phyloP scores from a whole-genome alignment of 2,329 filamentous ascomycete species.

The Sphaerostilbella broomeana region DNA sequence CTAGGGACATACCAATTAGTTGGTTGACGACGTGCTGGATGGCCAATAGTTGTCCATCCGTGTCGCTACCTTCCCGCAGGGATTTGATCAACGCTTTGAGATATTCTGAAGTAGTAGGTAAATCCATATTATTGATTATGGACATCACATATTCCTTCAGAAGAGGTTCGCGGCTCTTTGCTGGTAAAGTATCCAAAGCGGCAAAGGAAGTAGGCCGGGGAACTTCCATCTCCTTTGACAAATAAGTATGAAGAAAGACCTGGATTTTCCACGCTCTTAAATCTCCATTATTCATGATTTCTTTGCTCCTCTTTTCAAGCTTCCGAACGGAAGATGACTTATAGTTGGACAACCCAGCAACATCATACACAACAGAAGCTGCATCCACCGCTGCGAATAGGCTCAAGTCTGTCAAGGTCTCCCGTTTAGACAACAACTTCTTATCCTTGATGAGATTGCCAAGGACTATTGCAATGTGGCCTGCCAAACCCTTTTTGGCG shows the following conservation, averaged over 20 bases:
- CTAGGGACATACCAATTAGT: constrained; percentile 29
- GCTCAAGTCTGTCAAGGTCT: constrained; percentile 19
- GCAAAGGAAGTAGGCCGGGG: constrained; percentile 30
- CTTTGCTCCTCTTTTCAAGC: constrained; percentile 29
- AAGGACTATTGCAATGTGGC: constrained; percentile 21
- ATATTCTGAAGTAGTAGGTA: constrained; percentile 30
- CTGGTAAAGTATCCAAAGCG: constrained; percentile 23
- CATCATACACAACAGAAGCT: constrained; percentile 18
- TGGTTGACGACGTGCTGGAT: constrained; percentile 36
- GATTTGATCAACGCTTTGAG: constrained; percentile 31
- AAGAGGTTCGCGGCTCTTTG: constrained; percentile 25
- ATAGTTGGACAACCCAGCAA: constrained; percentile 19
- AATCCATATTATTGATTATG: constrained; percentile 27
- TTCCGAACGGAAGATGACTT: constrained; percentile 28
- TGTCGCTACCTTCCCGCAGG: constrained; percentile 24
- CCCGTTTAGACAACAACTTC: constrained; percentile 22
- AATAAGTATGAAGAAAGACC: constrained; percentile 35
- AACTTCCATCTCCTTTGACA: constrained; percentile 26
- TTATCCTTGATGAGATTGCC: constrained; percentile 25
- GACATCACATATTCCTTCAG: constrained; percentile 27
- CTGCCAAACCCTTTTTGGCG: constrained; percentile 24
- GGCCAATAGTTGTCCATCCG: constrained; percentile 37
- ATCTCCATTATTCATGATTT: constrained; percentile 30
- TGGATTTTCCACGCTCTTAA: constrained; percentile 41
- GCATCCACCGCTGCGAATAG: constrained; percentile 31